phyloP scores from a whole-genome alignment of 2,329 filamentous ascomycete species.

The Tothia fuscella region DNA sequence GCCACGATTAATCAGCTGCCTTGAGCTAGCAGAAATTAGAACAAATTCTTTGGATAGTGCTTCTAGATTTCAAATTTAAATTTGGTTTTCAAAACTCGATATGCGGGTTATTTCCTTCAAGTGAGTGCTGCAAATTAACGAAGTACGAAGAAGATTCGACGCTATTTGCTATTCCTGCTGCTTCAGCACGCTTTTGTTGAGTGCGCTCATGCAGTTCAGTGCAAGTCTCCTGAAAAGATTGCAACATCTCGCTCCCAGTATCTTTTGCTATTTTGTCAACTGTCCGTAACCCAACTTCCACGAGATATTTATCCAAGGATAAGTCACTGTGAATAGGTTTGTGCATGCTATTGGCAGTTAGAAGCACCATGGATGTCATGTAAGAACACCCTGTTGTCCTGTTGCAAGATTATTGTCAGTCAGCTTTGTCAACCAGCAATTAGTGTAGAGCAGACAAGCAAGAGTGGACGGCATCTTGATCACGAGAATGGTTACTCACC shows the following conservation, averaged over 20 bases:
- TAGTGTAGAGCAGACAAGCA: background rate
- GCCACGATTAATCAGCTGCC: background rate
- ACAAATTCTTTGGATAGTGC: background rate
- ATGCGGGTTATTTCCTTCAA: background rate
- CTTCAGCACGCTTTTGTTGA: slow-evolving; percentile 14
- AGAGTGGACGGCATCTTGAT: background rate
- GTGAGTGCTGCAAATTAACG: background rate
- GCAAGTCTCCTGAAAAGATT: slow-evolving; percentile 13
- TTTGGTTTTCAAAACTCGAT: background rate
- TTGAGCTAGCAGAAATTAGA: background rate
- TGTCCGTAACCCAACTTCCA: slow-evolving; percentile 14
- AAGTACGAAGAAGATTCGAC: background rate
- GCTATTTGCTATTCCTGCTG: background rate
- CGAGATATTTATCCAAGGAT: slow-evolving; percentile 14
- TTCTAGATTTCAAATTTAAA: background rate
- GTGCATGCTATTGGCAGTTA: slow-evolving; percentile 17
- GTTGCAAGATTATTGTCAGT: slow-evolving; percentile 9
- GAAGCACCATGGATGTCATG: slow-evolving; percentile 16
- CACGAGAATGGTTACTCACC: slow-evolving; percentile 14
- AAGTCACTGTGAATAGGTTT: slow-evolving; percentile 13
- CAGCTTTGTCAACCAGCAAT: slow-evolving; percentile 10
- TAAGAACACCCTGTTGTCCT: slow-evolving; percentile 17
- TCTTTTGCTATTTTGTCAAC: slow-evolving; percentile 13
- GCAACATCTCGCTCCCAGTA: slow-evolving; percentile 12
- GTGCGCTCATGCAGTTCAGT: slow-evolving; percentile 13